These are phyloP conservation scores for Fomitopsis pulvina DNA, from an alignment of 768 basidiomycete genomes.

Conservation along the genomic window DNA sequence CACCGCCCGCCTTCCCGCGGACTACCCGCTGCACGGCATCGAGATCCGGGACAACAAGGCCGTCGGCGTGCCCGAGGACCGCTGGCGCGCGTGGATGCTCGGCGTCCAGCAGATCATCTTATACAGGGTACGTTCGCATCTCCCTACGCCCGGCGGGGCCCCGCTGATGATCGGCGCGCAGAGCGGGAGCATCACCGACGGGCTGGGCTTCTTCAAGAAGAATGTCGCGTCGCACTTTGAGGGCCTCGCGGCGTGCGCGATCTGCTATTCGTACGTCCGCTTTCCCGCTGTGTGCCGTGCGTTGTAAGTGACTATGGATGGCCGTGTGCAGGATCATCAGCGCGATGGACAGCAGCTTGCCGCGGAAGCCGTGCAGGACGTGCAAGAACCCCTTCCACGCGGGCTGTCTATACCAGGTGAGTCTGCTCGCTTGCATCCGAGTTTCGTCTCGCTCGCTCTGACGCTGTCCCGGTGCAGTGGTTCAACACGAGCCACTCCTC, in stretches of 20 bases:
- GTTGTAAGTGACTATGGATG: not conserved
- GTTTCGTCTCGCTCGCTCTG: not conserved
- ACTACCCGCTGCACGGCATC: constrained; percentile 86
- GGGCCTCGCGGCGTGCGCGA: constrained; percentile 93
- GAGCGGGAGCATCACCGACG: constrained; percentile 90
- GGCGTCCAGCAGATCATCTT: constrained; percentile 88
- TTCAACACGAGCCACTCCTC: constrained; percentile 86
- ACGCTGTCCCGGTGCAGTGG: constrained; percentile 61
- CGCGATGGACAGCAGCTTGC: constrained; percentile 80
- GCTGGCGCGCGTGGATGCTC: constrained; percentile 92
- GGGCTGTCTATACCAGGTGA: constrained; percentile 82
- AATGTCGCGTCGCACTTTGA: constrained; percentile 92
- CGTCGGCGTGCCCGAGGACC: constrained; percentile 83
- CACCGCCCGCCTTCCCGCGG: constrained; percentile 73
- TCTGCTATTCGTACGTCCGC: constrained; percentile 79
- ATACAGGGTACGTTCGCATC: constrained; percentile 58
- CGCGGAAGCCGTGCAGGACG: constrained; percentile 87
- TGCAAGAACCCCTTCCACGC: constrained; percentile 95
- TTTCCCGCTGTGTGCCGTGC: not conserved
- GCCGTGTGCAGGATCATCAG: constrained; percentile 70
- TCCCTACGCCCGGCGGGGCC: not conserved
- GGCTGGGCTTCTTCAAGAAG: constrained; percentile 84
- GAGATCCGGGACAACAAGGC: constrained; percentile 81
- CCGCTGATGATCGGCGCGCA: constrained; percentile 23
- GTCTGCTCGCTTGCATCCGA: constrained; percentile 8